Percentiles rank a stretch among this genome's conserved stretches.
Evolutionary conservation across 208 protist species (phyloP).

Genomic region (Trypanosoma boissoni): DNA sequence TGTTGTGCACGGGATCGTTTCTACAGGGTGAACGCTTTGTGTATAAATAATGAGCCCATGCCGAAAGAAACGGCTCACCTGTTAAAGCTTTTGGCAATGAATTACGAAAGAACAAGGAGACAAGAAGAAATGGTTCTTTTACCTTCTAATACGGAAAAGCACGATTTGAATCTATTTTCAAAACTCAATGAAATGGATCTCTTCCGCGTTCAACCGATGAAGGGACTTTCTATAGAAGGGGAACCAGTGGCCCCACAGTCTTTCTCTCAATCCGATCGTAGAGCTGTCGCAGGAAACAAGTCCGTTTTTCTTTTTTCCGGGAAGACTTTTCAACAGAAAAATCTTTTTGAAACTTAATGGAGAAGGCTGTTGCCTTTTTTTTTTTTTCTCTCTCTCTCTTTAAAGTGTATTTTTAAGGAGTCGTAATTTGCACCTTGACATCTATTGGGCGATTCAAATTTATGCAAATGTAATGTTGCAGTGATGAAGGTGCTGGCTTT

Average conservation of each 20-base stretch:
- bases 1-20: slow-evolving; percentile 76
- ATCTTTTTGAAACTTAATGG: neutral
- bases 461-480: too few species aligned
- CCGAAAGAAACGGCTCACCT: slow-evolving; percentile 40
- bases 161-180: slow-evolving; percentile 7
- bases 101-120: slow-evolving; percentile 27
- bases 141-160: neutral
- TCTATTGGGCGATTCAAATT: too few species aligned
- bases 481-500: too few species aligned
- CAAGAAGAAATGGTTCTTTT: neutral
- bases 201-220: neutral
- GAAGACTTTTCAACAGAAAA: slow-evolving; percentile 5
- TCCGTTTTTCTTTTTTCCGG: slow-evolving; percentile 20
- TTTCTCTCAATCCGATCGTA: neutral
- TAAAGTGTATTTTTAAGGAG: too few species aligned
- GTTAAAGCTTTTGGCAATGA: slow-evolving; percentile 37
- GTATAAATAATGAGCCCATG: slow-evolving; percentile 83
- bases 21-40: slow-evolving; percentile 76
- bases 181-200: slow-evolving; percentile 12
- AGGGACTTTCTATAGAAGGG: neutral
- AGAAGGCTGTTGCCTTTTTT: neutral
- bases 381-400: slow-evolving; percentile 3
- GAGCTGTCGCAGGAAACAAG: slow-evolving; percentile 14
- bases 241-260: neutral
- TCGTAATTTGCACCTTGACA: too few species aligned